phyloP scores from a whole-genome alignment of 1,284 basidiomycete genomes.

The Trichosporon sp. region DNA sequence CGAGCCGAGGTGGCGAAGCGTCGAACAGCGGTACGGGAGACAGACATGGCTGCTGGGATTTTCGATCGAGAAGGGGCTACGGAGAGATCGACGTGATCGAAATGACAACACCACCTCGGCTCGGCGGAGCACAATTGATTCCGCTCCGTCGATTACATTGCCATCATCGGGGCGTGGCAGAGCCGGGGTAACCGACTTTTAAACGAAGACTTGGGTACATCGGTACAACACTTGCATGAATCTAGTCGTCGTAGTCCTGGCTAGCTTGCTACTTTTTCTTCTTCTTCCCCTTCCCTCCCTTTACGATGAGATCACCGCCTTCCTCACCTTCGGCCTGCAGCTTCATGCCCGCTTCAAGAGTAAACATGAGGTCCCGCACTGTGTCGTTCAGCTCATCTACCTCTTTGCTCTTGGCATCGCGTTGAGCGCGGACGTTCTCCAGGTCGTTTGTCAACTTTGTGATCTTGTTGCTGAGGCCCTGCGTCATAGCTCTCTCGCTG shows the following conservation, averaged over 20 bases:
- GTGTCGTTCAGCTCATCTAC: conserved; percentile 43
- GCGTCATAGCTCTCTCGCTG: conserved; percentile 36
- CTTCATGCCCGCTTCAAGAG: conserved; percentile 41
- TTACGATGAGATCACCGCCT: conserved; percentile 35
- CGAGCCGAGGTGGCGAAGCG: not conserved
- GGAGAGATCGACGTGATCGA: not conserved
- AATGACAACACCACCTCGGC: conserved; percentile 1
- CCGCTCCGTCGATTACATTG: not conserved
- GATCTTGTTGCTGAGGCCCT: conserved; percentile 36
- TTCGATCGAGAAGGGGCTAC: not conserved
- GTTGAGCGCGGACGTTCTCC: conserved; percentile 20
- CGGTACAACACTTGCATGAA: not conserved
- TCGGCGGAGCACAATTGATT: not conserved
- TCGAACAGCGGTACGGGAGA: not conserved
- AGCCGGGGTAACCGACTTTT: too few species aligned
- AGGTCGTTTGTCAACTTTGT: conserved; percentile 28
- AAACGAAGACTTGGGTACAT: too few species aligned
- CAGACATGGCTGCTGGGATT: not conserved
- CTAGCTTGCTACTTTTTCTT: conserved; percentile 14
- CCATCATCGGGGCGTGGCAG: not conserved
- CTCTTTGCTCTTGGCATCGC: conserved; percentile 30
- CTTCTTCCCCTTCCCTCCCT: conserved; percentile 21
- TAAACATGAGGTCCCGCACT: conserved; percentile 46
- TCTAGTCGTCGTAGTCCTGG: too few species aligned
- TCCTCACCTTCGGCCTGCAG: conserved; percentile 36